Conservation (phyloP, 2,329 filamentous ascomycete species). For the Arthrinium puccinioides region DNA sequence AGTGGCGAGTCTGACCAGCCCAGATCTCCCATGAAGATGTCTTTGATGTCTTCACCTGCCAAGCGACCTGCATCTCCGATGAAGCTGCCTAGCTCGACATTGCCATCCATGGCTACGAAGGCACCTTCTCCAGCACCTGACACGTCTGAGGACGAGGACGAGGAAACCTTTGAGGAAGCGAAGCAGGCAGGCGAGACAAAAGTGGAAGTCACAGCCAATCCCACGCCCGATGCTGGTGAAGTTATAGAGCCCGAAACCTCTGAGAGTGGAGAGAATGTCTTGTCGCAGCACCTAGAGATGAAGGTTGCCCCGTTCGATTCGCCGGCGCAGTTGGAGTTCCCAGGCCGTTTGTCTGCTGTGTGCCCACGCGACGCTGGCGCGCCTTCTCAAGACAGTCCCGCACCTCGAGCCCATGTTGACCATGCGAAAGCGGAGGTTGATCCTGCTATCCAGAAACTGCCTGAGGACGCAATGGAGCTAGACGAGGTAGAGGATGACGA, state of each 20-base stretch:
- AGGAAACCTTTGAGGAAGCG: too few species aligned
- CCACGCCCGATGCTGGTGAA: too few species aligned
- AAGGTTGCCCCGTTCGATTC: constrained; percentile 25
- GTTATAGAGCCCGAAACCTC: too few species aligned
- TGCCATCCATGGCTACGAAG: background rate
- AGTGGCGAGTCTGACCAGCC: constrained; percentile 21
- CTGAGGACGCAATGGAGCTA: constrained; percentile 15
- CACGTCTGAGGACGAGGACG: background rate
- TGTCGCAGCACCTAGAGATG: constrained; percentile 14
- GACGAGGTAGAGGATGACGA: constrained; percentile 17
- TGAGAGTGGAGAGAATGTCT: too few species aligned
- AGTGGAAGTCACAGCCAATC: too few species aligned
- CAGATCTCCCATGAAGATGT: constrained; percentile 28
- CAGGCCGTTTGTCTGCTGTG: constrained; percentile 37
- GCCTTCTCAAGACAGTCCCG: constrained; percentile 23
- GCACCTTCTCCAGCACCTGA: too few species aligned
- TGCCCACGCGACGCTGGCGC: constrained; percentile 36
- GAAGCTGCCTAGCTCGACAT: constrained; percentile 13
- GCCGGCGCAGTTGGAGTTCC: constrained; percentile 31
- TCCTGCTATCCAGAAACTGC: constrained; percentile 1
- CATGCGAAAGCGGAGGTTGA: background rate
- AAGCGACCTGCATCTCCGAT: constrained; percentile 21
- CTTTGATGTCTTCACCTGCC: constrained; percentile 19
- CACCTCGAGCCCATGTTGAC: constrained; percentile 7
- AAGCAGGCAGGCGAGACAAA: too few species aligned